Percentiles rank a stretch among this genome's conserved stretches.
Evolutionary conservation across 1,284 basidiomycete species (phyloP).

Genomic region (Malassezia restricta): DNA sequence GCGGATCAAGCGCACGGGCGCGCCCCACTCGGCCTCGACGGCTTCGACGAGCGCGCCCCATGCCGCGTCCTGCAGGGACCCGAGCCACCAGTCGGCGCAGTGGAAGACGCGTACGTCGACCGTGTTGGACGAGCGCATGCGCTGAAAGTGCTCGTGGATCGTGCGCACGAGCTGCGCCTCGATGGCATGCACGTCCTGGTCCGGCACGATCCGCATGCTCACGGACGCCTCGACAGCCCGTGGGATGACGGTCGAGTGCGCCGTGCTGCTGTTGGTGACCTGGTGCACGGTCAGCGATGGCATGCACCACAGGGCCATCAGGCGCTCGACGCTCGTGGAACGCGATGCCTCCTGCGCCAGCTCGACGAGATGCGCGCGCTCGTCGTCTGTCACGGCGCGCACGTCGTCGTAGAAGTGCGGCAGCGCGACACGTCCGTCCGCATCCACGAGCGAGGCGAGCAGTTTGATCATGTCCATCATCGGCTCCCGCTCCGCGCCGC

Average conservation of each 20-base stretch:
- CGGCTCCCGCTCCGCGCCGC: slow-evolving; percentile 72
- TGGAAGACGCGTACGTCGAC: slow-evolving; percentile 56
- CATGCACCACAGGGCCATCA: slow-evolving; percentile 36
- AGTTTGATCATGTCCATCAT: slow-evolving; percentile 82
- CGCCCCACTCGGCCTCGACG: slow-evolving; percentile 70
- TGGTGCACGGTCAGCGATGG: slow-evolving; percentile 36
- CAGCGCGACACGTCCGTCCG: slow-evolving; percentile 53
- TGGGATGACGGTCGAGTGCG: slow-evolving; percentile 36
- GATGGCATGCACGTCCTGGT: slow-evolving; percentile 68
- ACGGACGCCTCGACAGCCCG: slow-evolving; percentile 30
- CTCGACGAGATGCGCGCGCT: slow-evolving; percentile 42
- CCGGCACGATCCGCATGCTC: slow-evolving; percentile 73
- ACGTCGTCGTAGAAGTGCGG: slow-evolving; percentile 65
- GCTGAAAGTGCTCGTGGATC: slow-evolving; percentile 56
- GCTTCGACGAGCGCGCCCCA: slow-evolving; percentile 70
- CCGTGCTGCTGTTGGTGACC: slow-evolving; percentile 24
- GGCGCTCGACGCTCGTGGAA: slow-evolving; percentile 15
- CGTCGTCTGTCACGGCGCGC: slow-evolving; percentile 25
- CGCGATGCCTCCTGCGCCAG: slow-evolving; percentile 17
- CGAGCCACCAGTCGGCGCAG: slow-evolving; percentile 90
- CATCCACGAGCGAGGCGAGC: slow-evolving; percentile 60
- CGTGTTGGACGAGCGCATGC: slow-evolving; percentile 46
- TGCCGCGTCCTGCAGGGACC: slow-evolving; percentile 66
- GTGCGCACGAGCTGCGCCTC: slow-evolving; percentile 56
- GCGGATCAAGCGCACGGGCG: slow-evolving; percentile 56